Conservation (phyloP, 1,139 yeast genomes). For the Kodamaea arcana region DNA sequence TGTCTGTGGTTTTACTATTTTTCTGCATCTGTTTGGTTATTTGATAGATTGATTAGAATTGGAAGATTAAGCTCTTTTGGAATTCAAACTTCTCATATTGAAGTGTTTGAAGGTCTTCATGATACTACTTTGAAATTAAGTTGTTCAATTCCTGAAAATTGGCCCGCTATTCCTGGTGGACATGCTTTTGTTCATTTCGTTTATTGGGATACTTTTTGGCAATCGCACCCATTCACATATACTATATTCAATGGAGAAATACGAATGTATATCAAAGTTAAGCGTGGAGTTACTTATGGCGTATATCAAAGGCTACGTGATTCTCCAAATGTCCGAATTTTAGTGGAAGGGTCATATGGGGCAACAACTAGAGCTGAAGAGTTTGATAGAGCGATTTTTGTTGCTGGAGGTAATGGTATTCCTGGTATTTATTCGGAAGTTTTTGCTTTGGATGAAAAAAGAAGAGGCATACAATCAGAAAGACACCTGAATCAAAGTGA, state of each 20-base stretch:
- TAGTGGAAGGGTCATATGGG: conserved; percentile 25
- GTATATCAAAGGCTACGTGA: conserved; percentile 22
- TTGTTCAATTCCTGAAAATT: conserved; percentile 37
- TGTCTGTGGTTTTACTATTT: conserved; percentile 38
- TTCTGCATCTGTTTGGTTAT: conserved; percentile 39
- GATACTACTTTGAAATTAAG: conserved; percentile 39
- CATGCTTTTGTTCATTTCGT: conserved; percentile 58
- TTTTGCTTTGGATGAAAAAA: conserved; percentile 7
- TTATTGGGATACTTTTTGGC: conserved; percentile 56
- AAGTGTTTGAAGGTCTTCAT: conserved; percentile 17
- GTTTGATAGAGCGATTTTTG: conserved; percentile 19
- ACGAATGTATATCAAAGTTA: conserved; percentile 40
- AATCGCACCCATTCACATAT: conserved; percentile 69
- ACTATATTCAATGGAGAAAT: conserved; percentile 36
- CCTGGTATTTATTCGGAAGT: conserved; percentile 24
- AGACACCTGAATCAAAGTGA: too few relatives aligned
- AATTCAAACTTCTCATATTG: conserved; percentile 31
- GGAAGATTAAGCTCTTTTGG: conserved; percentile 35
- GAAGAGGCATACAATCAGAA: conserved; percentile 8
- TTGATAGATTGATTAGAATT: conserved; percentile 40
- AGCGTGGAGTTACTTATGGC: conserved; percentile 40
- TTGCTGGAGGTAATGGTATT: conserved; percentile 28
- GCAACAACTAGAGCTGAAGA: conserved; percentile 16
- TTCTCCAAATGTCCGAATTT: conserved; percentile 16
- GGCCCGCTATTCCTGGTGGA: conserved; percentile 56